Conservation (phyloP, 768 basidiomycete genomes). For the Leccinum subtestaceum region DNA sequence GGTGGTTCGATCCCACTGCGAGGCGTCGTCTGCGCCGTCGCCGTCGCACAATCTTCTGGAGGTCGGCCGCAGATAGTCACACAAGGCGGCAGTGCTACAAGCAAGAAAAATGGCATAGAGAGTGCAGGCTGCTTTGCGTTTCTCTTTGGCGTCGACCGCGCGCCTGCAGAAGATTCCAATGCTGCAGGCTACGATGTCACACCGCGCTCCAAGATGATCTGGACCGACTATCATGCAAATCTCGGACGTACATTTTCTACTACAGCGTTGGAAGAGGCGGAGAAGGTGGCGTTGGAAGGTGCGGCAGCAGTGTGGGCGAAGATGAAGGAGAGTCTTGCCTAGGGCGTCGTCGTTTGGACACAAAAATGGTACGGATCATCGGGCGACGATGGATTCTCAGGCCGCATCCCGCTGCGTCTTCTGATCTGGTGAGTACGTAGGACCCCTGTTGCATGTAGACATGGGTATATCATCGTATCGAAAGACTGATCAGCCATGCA, state of each 20-base stretch:
- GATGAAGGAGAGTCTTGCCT: conserved; percentile 44
- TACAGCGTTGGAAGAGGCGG: conserved; percentile 42
- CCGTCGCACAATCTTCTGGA: conserved; percentile 42
- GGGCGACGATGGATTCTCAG: not conserved
- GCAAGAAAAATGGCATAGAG: conserved; percentile 25
- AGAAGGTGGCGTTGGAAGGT: conserved; percentile 46
- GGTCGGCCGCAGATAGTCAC: conserved; percentile 38
- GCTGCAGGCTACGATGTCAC: not conserved
- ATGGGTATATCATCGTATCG: not conserved
- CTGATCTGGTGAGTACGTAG: not conserved
- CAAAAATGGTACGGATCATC: not conserved
- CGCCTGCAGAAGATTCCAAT: not conserved
- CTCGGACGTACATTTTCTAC: conserved; percentile 35
- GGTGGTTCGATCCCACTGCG: conserved; percentile 71
- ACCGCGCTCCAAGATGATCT: conserved; percentile 30
- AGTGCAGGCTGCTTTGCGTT: conserved; percentile 72
- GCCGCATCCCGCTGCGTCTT: not conserved
- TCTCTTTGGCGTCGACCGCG: conserved; percentile 36
- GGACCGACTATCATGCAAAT: conserved; percentile 22
- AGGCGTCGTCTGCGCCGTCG: conserved; percentile 69
- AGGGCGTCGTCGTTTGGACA: conserved; percentile 6
- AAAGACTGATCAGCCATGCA: not conserved
- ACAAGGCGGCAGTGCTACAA: conserved; percentile 32
- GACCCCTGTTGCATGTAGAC: not conserved
- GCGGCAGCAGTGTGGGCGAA: conserved; percentile 46